A percentile compares a stretch with the other conserved stretches of the same genome.
Evolutionary conservation across 331 rosid species (phyloP).

Genomic region (Dryas integrifolia): DNA sequence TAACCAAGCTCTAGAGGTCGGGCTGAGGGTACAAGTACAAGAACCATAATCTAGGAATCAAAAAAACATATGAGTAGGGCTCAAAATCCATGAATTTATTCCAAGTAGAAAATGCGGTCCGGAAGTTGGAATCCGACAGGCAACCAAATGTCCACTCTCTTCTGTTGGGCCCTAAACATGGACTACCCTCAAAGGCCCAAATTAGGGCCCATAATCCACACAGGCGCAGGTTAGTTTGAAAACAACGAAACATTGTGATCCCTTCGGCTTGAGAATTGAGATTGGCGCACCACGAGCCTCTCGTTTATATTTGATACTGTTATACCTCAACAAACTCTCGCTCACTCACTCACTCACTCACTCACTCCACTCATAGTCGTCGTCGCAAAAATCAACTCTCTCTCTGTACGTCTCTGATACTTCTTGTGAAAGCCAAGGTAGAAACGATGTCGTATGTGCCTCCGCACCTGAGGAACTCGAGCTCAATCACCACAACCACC

Average conservation of each 20-base stretch:
- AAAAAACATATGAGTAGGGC: no score
- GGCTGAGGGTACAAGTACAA: no score
- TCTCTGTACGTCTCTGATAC: background rate
- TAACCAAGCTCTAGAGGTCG: no score
- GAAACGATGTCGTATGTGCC: conserved; percentile 86
- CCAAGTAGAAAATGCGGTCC: no score
- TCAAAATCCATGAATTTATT: no score
- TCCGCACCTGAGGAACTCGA: conserved; percentile 65
- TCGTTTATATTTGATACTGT: background rate
- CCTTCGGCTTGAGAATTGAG: background rate
- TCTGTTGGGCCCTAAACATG: background rate
- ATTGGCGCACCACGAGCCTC: conserved; percentile 15
- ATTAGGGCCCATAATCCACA: background rate
- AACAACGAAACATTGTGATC: background rate
- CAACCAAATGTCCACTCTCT: no score
- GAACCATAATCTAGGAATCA: no score
- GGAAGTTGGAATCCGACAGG: no score
- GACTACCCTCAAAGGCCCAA: background rate
- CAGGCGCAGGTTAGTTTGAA: conserved; percentile 5
- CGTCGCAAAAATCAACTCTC: conserved; percentile 14
- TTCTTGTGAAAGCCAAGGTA: conserved; percentile 6
- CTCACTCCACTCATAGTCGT: background rate
- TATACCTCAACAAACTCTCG: no score
- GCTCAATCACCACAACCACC: conserved; percentile 42
- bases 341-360: background rate